These are phyloP conservation scores for Jacaranda copaia DNA, from an alignment of 257 asterid species.

Conservation along the genomic window DNA sequence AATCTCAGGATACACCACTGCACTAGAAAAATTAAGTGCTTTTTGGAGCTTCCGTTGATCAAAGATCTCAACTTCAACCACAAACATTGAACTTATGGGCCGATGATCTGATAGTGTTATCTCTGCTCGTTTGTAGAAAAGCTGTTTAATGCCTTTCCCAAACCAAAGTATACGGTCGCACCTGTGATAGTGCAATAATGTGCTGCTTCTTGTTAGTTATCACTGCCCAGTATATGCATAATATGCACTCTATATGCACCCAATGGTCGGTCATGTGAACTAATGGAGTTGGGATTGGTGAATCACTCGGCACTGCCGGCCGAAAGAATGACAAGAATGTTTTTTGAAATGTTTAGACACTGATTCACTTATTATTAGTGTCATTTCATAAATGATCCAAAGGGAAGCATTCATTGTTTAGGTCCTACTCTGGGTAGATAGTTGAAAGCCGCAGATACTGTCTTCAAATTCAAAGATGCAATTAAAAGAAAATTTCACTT, in stretches of 20 bases:
- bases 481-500: slow-evolving; percentile 30
- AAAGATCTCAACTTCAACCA: slow-evolving; percentile 79
- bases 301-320: not conserved
- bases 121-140: slow-evolving; percentile 69
- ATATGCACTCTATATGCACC: not conserved
- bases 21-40: slow-evolving; percentile 69
- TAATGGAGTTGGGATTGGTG: not conserved
- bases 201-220: not conserved
- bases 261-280: not conserved
- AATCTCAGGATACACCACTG: slow-evolving; percentile 71
- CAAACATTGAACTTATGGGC: slow-evolving; percentile 77
- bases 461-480: not conserved
- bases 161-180: slow-evolving; percentile 93
- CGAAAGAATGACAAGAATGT: not conserved
- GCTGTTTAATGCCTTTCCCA: slow-evolving; percentile 89
- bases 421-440: not conserved
- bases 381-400: not conserved
- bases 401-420: not conserved
- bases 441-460: not conserved
- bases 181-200: slow-evolving; percentile 50
- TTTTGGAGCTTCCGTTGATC: slow-evolving; percentile 82
- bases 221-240: not conserved
- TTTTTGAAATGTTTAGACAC: not conserved
- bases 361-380: not conserved
- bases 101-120: slow-evolving; percentile 82